These are phyloP conservation scores for Pythium scleroteichum DNA, from an alignment of 352 stramenopile genomes.

Conservation along the genomic window DNA sequence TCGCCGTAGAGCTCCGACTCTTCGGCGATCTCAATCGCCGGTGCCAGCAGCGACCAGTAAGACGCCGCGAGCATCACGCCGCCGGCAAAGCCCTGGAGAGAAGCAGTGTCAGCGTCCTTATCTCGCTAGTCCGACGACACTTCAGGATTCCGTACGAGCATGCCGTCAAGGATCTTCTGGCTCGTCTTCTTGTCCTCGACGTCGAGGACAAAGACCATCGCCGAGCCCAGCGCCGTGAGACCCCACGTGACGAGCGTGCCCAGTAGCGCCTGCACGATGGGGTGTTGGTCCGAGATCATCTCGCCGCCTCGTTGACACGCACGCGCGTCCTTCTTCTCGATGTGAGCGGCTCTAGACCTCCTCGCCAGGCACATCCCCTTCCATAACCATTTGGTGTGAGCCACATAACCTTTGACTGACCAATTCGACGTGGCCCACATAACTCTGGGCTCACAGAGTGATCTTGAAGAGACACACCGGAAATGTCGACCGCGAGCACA, in stretches of 20 bases:
- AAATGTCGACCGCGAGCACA: not conserved
- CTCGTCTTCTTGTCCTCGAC: constrained; percentile 70
- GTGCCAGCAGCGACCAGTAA: constrained; percentile 88
- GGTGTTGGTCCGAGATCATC: constrained; percentile 79
- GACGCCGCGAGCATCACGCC: constrained; percentile 90
- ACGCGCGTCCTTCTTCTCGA: not conserved
- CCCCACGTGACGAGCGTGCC: constrained; percentile 85
- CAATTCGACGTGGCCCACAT: not conserved
- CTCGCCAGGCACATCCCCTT: not conserved
- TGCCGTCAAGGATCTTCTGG: constrained; percentile 82
- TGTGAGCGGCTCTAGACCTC: not conserved
- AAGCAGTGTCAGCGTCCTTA: not conserved
- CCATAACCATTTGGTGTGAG: constrained; percentile 4
- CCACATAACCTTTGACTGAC: constrained; percentile 5
- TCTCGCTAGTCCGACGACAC: not conserved
- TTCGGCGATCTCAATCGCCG: constrained; percentile 84
- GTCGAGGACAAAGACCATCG: constrained; percentile 83
- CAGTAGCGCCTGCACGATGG: constrained; percentile 77
- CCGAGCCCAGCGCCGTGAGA: constrained; percentile 73
- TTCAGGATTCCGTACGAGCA: constrained; percentile 45
- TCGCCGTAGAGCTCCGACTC: constrained; percentile 80
- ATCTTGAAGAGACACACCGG: constrained; percentile 7
- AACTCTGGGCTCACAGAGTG: not conserved
- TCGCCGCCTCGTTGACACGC: too few relatives aligned
- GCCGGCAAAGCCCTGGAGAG: constrained; percentile 72